Evolutionary conservation across 2,329 filamentous ascomycete genomes (phyloP), one percentile per base, ranked within the genome.

Genomic region (Bimuria novae-zelandiae): DNA sequence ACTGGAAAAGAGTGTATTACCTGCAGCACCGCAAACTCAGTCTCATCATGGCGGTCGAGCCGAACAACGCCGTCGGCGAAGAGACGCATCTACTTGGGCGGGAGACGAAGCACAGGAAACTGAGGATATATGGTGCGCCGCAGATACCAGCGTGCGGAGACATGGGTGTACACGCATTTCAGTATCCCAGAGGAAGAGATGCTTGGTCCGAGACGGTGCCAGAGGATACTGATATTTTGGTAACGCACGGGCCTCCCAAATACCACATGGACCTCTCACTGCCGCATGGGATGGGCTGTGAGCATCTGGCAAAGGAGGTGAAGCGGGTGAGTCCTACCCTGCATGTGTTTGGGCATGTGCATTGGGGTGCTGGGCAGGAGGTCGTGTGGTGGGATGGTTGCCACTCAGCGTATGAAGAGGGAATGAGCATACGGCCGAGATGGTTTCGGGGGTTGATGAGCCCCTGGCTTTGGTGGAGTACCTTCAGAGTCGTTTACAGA

Each of bases 261-360:
- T 80, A 85, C 66, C 90, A 96, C 68, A 79, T 86, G 73, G 74
- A 89, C 76, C 60, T 88, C 65, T 79, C 84, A 0, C 29, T 75
- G 45, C 83, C 84, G 74, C 68, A 78, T 71, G 84, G 81, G 2
- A 76, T 91, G 39, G 91, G 90, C 50, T 92, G 89, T 60, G 83
- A 85, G 6, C 81, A 83, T 51, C 80, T 96, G 5, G 79, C 93
- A 5, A 75, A 79, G 12, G 91, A 95, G 65, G 73, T 89, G 16
- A 90, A 88, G 85, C 83, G 88, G 30, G 84, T 91, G 10, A 85
- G 84, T 56, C 92, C 92, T 0, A 79, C 79, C 11, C 76, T 96
- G 12, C 90, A 96, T 72, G 82, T 96, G 42, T 96, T 94, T 70
- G 92, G 91, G 1, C 92, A 96, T 73, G 82, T 92, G 21, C 92